Evolutionary conservation across 148 eudicot genomes (phyloP), one percentile per base, ranked within the genome.

Genomic region (Rhododendron molle): DNA sequence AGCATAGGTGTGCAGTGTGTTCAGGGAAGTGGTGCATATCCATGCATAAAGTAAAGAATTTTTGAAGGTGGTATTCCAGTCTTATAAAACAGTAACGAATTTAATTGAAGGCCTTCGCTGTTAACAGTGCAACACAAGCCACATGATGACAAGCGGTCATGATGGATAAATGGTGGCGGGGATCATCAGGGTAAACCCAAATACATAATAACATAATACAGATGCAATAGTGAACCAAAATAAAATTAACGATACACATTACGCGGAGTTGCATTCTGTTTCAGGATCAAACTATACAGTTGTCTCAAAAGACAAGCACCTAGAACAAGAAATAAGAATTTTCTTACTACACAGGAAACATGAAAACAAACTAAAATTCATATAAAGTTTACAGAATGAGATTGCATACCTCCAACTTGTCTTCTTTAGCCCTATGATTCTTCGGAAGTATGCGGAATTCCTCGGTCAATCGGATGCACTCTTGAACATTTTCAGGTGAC

Each of bases 401-500:
- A 54, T 54, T 26, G 52, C 47, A 44, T 85, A 88, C 91, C 91
- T 90, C 90, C 82, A 90, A 83, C 89, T 90, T 90, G 87, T 90
- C 90, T 86, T 88, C 91, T 54, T 88, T 90, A 28, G 91, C 90
- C 87, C 87, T 88, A n/a, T 90, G 91, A 86, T 86, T 86, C 23
- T 78, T 78, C 3, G 91, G 91, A 81, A 90, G 91, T 36, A 81
- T 16, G 5, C 91, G 91, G 36, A 90, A 84, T 82, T 90, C 90
- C 80, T 88, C 90, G 9, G 91, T 81, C 54, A 90, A 84, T 28
- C 91, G 83, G 34, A 90, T 67, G 62, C 91, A 90, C 72, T 90
- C 90, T 46, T 82, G 34, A 80, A 90, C 87, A 83, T 85, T 90
- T 82, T 90, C 91, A 34, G 91, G 91, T 28, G 91, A 90, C n/a